Evolutionary conservation across 257 asterid genomes (phyloP), one percentile per base, ranked within the genome.

Genomic region (Parsonsia alboflavescens): DNA sequence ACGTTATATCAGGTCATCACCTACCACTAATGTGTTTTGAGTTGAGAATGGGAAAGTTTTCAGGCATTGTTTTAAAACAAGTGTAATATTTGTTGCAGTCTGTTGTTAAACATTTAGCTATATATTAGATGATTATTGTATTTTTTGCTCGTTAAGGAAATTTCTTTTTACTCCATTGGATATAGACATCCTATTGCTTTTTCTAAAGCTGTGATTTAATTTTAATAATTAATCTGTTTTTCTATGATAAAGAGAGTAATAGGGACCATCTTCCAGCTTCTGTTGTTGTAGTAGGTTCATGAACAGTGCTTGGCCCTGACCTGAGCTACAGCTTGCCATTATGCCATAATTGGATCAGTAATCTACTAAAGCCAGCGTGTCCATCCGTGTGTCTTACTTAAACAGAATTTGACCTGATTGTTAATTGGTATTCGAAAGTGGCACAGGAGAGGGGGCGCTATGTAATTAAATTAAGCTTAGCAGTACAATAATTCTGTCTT

Each of bases 331-430:
- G 68, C 21, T 13, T 54, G 69, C 68, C 68, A 68, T 36, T 67
- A 3, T 54, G 69, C 68, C 68, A 68, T 36, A 75, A 3, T 30
- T 4, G 11, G 4, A 3, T 33, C 39, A 53, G 13, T 50, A 30
- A 49, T 70, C 16, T 39, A 62, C 54, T 63, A 61, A 33, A 44
- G 78, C 82, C 78, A 74, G 72, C 75, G 39, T 33, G 39, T 33
- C 39, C 58, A 59, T 67, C 11, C 28, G 24, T 52, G 33, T 30
- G n/a, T 10, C 59, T 46, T 46, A 79, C 81, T 79, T 70, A 82
- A 82, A 58, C 73, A 57, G 77, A 70, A 72, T 49, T 74, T 69
- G 71, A 80, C 74, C 64, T 77, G 59, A 77, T 69, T 68, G 81
- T 77, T 74, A 70, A 80, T 22, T 49, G 46, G 56, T 73, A 66